Base-by-base conservation (phyloP, 1,139 yeast genomes). In the Debaryomycetaceae sp. region DNA sequence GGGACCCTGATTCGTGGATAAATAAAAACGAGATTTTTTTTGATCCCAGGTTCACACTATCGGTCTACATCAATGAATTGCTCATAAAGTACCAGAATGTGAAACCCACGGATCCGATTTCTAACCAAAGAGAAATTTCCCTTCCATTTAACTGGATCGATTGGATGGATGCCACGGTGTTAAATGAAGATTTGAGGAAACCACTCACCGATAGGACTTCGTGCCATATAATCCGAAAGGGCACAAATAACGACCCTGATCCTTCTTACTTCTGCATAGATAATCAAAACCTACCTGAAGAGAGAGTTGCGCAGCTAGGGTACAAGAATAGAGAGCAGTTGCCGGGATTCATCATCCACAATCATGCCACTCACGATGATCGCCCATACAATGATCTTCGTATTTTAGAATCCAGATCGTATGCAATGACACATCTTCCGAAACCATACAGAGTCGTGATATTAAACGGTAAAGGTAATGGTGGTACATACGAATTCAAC, bases 41-140 rank as follows among this genome's bases (percentile, higher is more conserved):
- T 49, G 78, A 73, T 46, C 78, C 78, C 5, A 54, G 78, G 42
- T 61, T 72, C 43, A 69, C 78, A 0, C 53, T 65, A 36, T 51
- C 75, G 1, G 66, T 69, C 3, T 68, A 66, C 49, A 46, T 71
- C 40, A 58, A 63, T 46, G 60, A 65, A 40, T 52, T 72, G 11
- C 59, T 57, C 40, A 42, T 46, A 17, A 52, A 51, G 33, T 56
- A 49, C 39, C 45, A 42, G 11, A 42, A 40, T 22, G 47, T 45
- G 23, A 46, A 45, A 20, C 42, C 47, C 24, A 58, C 55, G 31
- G 31, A 27, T 27, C 31, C 42, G 68, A 68, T 14, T 42, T 53
- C 11, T 43, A 49, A 5, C 44, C 45, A 5, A 49, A 59, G 5
- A 50, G 46, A n/a, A 27, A 4, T 27, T 11, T 8, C 11, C 4